Conservation (phyloP, 345 rosid species). For the Carallia brachiata region DNA sequence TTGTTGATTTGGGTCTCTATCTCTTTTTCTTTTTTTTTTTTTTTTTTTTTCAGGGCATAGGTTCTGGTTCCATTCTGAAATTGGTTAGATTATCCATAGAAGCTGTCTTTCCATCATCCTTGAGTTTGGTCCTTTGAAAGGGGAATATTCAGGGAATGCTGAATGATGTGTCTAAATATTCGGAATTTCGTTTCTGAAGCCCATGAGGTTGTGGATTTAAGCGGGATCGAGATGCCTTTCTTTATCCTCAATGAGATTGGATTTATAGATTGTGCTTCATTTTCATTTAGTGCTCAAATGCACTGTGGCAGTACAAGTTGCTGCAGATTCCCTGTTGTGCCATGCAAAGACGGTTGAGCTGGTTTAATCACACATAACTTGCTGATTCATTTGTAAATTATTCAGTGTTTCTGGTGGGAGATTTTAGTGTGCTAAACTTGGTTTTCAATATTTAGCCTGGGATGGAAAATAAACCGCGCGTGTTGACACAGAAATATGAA, state of each 20-base stretch:
- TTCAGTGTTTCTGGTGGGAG: not conserved
- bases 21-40: no score
- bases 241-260: conserved; percentile 19
- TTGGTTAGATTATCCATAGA: not conserved
- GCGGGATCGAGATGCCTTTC: not conserved
- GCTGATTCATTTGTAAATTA: not conserved
- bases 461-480: conserved; percentile 27
- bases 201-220: not conserved
- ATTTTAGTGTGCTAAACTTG: not conserved
- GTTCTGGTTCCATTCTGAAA: not conserved
- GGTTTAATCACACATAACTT: not conserved
- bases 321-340: conserved; percentile 2
- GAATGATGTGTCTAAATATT: conserved; percentile 26
- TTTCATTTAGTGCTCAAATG: not conserved
- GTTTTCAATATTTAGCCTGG: conserved; percentile 2
- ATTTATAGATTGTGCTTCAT: not conserved
- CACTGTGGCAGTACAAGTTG: not conserved
- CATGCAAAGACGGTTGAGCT: conserved; percentile 26
- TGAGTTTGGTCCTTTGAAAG: not conserved
- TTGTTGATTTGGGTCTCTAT: no score
- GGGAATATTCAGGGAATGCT: conserved; percentile 25
- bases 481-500: conserved; percentile 27
- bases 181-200: conserved; percentile 10
- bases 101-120: not conserved
- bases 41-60: conserved; percentile 8